These are phyloP conservation scores for Incumbomyces lentus DNA, from an alignment of 2,329 filamentous ascomycete genomes.

Conservation along the genomic window DNA sequence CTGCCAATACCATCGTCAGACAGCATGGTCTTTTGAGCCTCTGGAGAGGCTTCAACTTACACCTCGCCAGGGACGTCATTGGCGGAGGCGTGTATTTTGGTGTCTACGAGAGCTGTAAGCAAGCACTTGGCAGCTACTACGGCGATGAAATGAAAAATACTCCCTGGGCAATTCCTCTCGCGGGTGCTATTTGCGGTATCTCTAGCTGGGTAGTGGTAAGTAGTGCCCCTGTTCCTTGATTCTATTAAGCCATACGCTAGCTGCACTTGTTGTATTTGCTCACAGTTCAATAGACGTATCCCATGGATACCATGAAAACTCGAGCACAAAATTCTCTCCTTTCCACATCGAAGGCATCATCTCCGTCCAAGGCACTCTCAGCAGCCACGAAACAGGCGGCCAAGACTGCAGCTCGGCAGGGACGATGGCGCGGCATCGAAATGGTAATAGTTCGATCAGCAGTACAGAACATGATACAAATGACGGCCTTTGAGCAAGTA, in stretches of 20 bases:
- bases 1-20: slow-evolving; percentile 33
- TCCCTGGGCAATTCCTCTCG: slow-evolving; percentile 34
- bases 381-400: slow-evolving; percentile 29
- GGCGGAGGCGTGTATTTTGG: slow-evolving; percentile 38
- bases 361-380: slow-evolving; percentile 7
- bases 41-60: slow-evolving; percentile 37
- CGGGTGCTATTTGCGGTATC: slow-evolving; percentile 37
- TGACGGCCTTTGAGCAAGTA: slow-evolving; percentile 37
- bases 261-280: background rate
- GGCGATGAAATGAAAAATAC: slow-evolving; percentile 32
- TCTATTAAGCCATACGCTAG: background rate
- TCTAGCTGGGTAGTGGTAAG: slow-evolving; percentile 38
- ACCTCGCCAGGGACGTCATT: slow-evolving; percentile 35
- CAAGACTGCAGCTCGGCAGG: slow-evolving; percentile 29
- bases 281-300: slow-evolving; percentile 32
- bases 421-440: slow-evolving; percentile 36
- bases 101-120: slow-evolving; percentile 39
- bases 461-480: slow-evolving; percentile 40
- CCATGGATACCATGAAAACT: slow-evolving; percentile 40
- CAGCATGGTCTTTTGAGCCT: slow-evolving; percentile 35
- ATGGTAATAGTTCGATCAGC: slow-evolving; percentile 37
- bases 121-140: slow-evolving; percentile 34
- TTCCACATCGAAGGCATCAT: slow-evolving; percentile 16
- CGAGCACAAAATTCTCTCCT: slow-evolving; percentile 38
- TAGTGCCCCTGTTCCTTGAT: background rate